Conservation (phyloP, 2,329 filamentous ascomycete genomes). For the Colletotrichum tabaci region DNA sequence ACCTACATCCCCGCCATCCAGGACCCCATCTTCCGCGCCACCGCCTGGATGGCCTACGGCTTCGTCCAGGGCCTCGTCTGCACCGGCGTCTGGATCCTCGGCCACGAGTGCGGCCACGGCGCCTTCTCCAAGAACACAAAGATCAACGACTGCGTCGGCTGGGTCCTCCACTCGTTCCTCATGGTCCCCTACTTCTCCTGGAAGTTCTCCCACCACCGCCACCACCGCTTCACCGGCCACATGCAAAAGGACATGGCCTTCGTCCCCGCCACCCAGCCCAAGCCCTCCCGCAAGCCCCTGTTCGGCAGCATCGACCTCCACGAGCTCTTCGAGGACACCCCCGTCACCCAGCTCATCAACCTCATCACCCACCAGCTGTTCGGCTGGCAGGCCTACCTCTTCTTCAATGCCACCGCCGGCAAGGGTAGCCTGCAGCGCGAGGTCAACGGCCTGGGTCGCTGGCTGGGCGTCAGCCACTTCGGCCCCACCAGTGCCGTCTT, state of each 20-base stretch:
- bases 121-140: constrained; percentile 72
- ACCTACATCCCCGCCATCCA: constrained; percentile 68
- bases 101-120: constrained; percentile 80
- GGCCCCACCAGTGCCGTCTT: constrained; percentile 74
- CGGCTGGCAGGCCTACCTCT: constrained; percentile 76
- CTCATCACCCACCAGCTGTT: constrained; percentile 75
- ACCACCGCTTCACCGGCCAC: constrained; percentile 79
- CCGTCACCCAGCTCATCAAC: constrained; percentile 67
- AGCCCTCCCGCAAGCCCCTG: constrained; percentile 52
- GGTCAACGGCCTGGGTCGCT: constrained; percentile 49
- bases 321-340: constrained; percentile 75
- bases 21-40: constrained; percentile 58
- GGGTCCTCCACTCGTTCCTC: constrained; percentile 75
- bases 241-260: constrained; percentile 79
- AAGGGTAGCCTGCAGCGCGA: constrained; percentile 63
- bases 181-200: constrained; percentile 81
- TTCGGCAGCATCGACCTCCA: constrained; percentile 59
- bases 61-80: constrained; percentile 76
- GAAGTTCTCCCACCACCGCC: constrained; percentile 79
- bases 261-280: constrained; percentile 65
- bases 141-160: constrained; percentile 75
- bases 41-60: constrained; percentile 72
- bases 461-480: constrained; percentile 69
- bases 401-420: constrained; percentile 70
- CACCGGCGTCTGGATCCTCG: constrained; percentile 79